A percentile compares a stretch with the other conserved stretches of the same genome.
Evolutionary conservation across 2,329 filamentous ascomycete species (phyloP).

Genomic region (Claviceps maximensis): DNA sequence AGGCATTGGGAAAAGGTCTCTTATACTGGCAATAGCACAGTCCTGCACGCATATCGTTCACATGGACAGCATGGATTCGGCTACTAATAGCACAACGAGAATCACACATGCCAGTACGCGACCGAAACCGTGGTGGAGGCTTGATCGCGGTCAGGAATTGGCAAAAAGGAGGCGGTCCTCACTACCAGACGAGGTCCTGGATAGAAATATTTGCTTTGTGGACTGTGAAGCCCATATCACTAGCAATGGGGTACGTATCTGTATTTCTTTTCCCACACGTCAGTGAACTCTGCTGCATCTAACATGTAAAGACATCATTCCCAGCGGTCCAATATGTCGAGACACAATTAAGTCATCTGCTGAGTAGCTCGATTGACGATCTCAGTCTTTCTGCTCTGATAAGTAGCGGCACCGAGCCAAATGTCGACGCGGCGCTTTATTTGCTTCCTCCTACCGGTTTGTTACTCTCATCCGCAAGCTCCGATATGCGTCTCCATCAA

Average conservation of each 20-base stretch:
- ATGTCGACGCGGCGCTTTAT: conserved; percentile 79
- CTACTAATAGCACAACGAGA: conserved; percentile 26
- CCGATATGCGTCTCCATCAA: background rate
- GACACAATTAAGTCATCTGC: conserved; percentile 18
- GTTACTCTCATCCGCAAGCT: background rate
- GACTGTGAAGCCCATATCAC: conserved; percentile 59
- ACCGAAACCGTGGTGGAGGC: conserved; percentile 83
- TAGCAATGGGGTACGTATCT: conserved; percentile 35
- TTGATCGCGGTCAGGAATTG: conserved; percentile 52
- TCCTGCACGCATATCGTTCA: conserved; percentile 86
- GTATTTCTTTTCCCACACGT: background rate
- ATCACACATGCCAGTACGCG: conserved; percentile 71
- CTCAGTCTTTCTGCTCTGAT: conserved; percentile 64
- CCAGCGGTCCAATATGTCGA: conserved; percentile 56
- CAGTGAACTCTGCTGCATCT: background rate
- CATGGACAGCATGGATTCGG: conserved; percentile 52
- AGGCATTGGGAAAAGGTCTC: conserved; percentile 80
- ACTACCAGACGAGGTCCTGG: conserved; percentile 59
- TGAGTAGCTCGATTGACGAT: conserved; percentile 47
- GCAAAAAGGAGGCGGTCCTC: conserved; percentile 51
- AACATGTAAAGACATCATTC: background rate
- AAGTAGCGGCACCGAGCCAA: conserved; percentile 67
- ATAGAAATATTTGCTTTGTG: conserved; percentile 87
- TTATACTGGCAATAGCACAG: conserved; percentile 81
- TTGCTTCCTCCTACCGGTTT: conserved; percentile 56